Percentiles rank a stretch among this genome's conserved stretches.
These are phyloP conservation scores for Daldinia caldariorum DNA, from an alignment of 495 filamentous ascomycete species.

Conservation along the genomic window DNA sequence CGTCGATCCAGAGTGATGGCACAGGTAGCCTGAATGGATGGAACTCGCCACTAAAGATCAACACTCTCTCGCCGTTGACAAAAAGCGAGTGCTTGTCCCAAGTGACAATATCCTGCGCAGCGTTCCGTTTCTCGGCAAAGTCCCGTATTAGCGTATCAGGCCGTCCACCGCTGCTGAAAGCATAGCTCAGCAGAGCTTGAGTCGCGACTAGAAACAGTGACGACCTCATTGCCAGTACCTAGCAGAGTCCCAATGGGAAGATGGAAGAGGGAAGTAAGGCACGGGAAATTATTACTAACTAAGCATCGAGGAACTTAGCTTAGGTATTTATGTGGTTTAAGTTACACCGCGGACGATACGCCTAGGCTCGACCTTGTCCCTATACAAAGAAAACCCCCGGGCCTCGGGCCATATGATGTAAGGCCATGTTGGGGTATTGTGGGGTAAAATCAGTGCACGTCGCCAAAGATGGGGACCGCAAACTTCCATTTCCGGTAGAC, in stretches of 20 bases:
- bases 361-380: constrained; percentile 12
- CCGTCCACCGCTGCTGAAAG: constrained; percentile 22
- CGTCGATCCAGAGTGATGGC: constrained; percentile 73
- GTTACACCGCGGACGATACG: constrained; percentile 15
- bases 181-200: constrained; percentile 35
- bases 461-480: constrained; percentile 25
- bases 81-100: constrained; percentile 81
- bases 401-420: constrained; percentile 20
- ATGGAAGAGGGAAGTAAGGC: constrained; percentile 2
- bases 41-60: constrained; percentile 78
- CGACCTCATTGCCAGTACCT: constrained; percentile 28
- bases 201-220: constrained; percentile 26
- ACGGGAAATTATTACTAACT: not conserved
- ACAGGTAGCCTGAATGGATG: constrained; percentile 82
- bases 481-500: constrained; percentile 23
- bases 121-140: constrained; percentile 22
- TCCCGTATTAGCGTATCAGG: constrained; percentile 35
- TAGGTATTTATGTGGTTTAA: constrained; percentile 24
- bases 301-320: not conserved
- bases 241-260: not conserved
- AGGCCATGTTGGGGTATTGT: constrained; percentile 35
- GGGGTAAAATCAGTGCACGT: constrained; percentile 33
- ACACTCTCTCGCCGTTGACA: constrained; percentile 73
- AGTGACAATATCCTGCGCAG: constrained; percentile 57
- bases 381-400: constrained; percentile 21